Evolutionary conservation across 495 filamentous ascomycete genomes (phyloP).

Genomic region (Trichoderma gamsii): DNA sequence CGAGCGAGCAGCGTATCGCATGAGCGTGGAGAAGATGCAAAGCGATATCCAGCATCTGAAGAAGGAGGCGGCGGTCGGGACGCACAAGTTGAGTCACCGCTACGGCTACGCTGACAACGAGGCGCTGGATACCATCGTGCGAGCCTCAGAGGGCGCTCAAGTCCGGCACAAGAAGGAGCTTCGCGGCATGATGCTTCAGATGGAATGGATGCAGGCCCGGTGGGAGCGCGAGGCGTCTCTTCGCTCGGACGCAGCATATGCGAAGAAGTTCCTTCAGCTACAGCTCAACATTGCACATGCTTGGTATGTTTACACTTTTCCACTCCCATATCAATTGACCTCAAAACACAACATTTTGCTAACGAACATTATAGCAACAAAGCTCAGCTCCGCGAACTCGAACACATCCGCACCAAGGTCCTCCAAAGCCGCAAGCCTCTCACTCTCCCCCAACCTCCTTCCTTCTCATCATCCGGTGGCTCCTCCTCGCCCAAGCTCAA

Average conservation of each 20-base stretch:
- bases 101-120: not conserved
- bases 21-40: slow-evolving; percentile 38
- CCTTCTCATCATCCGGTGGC: slow-evolving; percentile 10
- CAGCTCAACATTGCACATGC: slow-evolving; percentile 73
- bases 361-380: slow-evolving; percentile 61
- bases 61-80: slow-evolving; percentile 24
- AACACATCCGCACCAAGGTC: slow-evolving; percentile 54
- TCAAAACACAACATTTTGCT: slow-evolving; percentile 15
- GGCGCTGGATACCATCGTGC: slow-evolving; percentile 38
- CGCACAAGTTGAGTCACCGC: slow-evolving; percentile 16
- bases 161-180: slow-evolving; percentile 72
- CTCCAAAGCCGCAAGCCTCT: slow-evolving; percentile 16
- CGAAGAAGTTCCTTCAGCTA: slow-evolving; percentile 70
- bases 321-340: slow-evolving; percentile 15
- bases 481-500: slow-evolving; percentile 24
- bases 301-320: slow-evolving; percentile 61
- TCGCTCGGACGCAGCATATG: slow-evolving; percentile 67
- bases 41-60: slow-evolving; percentile 35
- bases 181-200: slow-evolving; percentile 76
- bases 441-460: not conserved
- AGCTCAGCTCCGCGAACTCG: slow-evolving; percentile 77
- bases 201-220: slow-evolving; percentile 77
- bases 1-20: slow-evolving; percentile 40
- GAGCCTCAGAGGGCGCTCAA: slow-evolving; percentile 47
- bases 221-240: slow-evolving; percentile 74